These are phyloP conservation scores for Colletotrichum chrysophilum DNA, from an alignment of 2,329 filamentous ascomycete genomes.

Conservation along the genomic window DNA sequence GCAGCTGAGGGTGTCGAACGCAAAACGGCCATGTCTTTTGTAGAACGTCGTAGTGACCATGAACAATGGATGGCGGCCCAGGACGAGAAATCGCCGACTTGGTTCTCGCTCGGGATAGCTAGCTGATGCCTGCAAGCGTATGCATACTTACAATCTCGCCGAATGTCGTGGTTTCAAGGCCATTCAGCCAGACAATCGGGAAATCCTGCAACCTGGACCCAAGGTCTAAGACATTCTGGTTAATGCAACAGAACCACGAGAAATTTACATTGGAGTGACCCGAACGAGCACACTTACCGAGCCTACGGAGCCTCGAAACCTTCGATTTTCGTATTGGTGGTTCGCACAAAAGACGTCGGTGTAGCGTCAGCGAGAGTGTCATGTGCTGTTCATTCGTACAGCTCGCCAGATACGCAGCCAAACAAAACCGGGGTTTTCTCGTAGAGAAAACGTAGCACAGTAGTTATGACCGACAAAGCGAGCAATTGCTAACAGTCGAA, in stretches of 20 bases:
- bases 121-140: not conserved
- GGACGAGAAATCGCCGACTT: not conserved
- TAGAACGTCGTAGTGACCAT: not conserved
- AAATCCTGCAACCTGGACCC: not conserved
- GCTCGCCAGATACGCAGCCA: not conserved
- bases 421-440: not conserved
- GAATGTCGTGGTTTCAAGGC: not conserved
- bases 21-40: not conserved
- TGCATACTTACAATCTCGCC: not conserved
- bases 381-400: not conserved
- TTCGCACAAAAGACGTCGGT: not conserved
- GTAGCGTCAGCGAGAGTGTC: not conserved
- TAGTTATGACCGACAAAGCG: not conserved
- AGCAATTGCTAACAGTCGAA: not conserved
- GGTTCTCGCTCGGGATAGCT: not conserved
- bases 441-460: not conserved
- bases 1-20: not conserved
- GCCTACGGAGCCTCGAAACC: not conserved
- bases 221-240: not conserved
- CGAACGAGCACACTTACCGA: not conserved
- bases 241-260: not conserved
- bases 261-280: not conserved
- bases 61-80: not conserved
- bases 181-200: not conserved
- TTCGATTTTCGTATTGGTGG: not conserved